Conservation (phyloP, 1,284 basidiomycete species). For the Cryptococcus hybrid region DNA sequence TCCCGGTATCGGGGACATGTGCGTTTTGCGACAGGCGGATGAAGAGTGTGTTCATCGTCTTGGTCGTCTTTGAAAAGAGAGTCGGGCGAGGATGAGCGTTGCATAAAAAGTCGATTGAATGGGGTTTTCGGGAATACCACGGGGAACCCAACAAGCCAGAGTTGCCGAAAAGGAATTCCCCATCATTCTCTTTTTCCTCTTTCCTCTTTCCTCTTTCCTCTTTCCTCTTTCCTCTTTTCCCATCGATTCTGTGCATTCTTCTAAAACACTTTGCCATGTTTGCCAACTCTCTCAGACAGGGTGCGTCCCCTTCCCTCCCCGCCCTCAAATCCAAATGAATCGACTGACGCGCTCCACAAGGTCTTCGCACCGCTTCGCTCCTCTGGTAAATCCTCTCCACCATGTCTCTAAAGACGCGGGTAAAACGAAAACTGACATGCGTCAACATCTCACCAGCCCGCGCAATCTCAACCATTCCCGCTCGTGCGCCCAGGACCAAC, state of each 20-base stretch:
- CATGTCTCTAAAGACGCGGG: too few species aligned
- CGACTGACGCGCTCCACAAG: slow-evolving; percentile 22
- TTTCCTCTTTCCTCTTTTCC: too few species aligned
- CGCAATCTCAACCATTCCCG: slow-evolving; percentile 36
- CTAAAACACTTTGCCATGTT: slow-evolving; percentile 24
- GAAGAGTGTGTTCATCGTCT: neutral
- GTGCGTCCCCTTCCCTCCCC: slow-evolving; percentile 11
- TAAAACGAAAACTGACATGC: neutral
- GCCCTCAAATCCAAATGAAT: neutral
- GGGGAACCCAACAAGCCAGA: neutral
- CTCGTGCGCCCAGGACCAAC: slow-evolving; percentile 24
- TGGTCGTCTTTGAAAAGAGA: slow-evolving; percentile 16
- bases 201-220: neutral
- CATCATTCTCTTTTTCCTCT: neutral
- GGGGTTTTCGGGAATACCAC: neutral
- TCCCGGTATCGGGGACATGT: slow-evolving; percentile 26
- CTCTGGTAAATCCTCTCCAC: slow-evolving; percentile 23
- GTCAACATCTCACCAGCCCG: slow-evolving; percentile 23
- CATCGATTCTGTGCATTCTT: too few species aligned
- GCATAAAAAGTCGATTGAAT: too few species aligned
- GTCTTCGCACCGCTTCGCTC: slow-evolving; percentile 45
- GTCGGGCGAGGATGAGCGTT: slow-evolving; percentile 3
- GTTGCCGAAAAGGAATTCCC: neutral
- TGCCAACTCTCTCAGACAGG: slow-evolving; percentile 40
- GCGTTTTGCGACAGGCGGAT: slow-evolving; percentile 3